Percentiles rank a stretch among this genome's conserved stretches.
Conservation (phyloP, 225 moss, liverwort and hornwort species). For the Neckera pumila region DNA sequence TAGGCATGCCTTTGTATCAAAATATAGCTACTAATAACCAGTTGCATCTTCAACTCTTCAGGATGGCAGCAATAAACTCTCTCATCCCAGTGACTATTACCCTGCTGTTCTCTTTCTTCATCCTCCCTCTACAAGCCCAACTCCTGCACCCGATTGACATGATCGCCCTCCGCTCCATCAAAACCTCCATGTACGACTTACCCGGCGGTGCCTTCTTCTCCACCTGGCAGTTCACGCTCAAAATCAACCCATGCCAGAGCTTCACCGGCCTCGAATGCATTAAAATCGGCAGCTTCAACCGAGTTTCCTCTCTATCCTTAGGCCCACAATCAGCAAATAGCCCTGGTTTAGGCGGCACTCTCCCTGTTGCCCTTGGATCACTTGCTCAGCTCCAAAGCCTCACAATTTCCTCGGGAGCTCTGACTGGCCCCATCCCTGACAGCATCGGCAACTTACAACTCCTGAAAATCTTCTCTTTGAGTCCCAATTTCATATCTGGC, state of each 20-base stretch:
- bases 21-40: neutral
- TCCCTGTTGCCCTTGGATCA: slow-evolving; percentile 1
- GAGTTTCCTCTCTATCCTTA: slow-evolving; percentile 10
- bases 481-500: slow-evolving; percentile 11
- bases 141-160: slow-evolving; percentile 31
- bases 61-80: neutral
- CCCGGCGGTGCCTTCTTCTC: slow-evolving; percentile 28
- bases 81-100: neutral
- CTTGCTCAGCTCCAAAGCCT: slow-evolving; percentile 3
- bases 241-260: slow-evolving; percentile 19
- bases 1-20: too few relatives aligned
- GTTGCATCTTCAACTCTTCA: neutral
- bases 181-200: slow-evolving; percentile 13
- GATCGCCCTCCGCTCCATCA: slow-evolving; percentile 15
- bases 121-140: neutral
- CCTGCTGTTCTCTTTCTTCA: neutral
- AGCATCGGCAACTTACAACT: slow-evolving; percentile 1
- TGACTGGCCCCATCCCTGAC: slow-evolving; percentile 7
- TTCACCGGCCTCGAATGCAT: slow-evolving; percentile 20
- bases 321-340: slow-evolving; percentile 3
- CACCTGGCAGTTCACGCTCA: slow-evolving; percentile 19
- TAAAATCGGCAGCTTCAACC: slow-evolving; percentile 4
- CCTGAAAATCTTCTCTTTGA: slow-evolving; percentile 4
- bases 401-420: slow-evolving; percentile 14
- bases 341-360: slow-evolving; percentile 3